Evolutionary conservation across 352 stramenopile genomes (phyloP).

Genomic region (Phytopythium sindhum): DNA sequence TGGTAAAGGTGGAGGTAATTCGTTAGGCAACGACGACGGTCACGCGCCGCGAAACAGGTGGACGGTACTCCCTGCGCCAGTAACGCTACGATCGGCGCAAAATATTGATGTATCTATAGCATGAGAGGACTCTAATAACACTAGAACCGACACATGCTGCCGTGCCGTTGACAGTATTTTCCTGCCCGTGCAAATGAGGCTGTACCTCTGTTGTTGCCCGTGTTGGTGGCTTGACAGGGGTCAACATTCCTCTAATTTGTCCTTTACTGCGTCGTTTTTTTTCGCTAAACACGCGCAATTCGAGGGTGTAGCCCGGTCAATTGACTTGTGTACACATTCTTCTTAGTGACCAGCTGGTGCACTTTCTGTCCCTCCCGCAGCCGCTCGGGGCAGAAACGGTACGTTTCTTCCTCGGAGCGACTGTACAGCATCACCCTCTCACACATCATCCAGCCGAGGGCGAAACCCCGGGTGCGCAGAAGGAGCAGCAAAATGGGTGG

Average conservation of each 20-base stretch:
- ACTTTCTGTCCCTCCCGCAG: slow-evolving; percentile 1
- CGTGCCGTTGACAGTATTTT: no score
- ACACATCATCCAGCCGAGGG: not conserved
- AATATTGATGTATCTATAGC: not conserved
- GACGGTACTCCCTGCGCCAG: not conserved
- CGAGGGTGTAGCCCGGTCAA: not conserved
- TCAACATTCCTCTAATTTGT: no score
- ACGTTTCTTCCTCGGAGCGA: not conserved
- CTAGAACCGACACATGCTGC: no score
- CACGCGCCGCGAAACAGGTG: not conserved
- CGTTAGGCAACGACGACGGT: not conserved
- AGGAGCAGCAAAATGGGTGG: no score
- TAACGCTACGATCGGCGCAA: not conserved
- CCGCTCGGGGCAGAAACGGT: slow-evolving; percentile 1
- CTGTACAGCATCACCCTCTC: slow-evolving; percentile 8
- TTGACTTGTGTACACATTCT: slow-evolving; percentile 3
- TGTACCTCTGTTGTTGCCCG: no score
- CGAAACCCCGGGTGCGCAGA: not conserved
- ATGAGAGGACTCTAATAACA: not conserved
- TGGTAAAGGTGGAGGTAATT: not conserved
- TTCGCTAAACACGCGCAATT: not conserved
- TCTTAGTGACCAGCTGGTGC: slow-evolving; percentile 3
- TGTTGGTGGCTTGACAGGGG: no score
- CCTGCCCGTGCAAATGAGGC: no score
- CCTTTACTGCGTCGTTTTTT: no score